Evolutionary conservation across 2,329 filamentous ascomycete genomes (phyloP).

Genomic region (Alternaria brassicae): DNA sequence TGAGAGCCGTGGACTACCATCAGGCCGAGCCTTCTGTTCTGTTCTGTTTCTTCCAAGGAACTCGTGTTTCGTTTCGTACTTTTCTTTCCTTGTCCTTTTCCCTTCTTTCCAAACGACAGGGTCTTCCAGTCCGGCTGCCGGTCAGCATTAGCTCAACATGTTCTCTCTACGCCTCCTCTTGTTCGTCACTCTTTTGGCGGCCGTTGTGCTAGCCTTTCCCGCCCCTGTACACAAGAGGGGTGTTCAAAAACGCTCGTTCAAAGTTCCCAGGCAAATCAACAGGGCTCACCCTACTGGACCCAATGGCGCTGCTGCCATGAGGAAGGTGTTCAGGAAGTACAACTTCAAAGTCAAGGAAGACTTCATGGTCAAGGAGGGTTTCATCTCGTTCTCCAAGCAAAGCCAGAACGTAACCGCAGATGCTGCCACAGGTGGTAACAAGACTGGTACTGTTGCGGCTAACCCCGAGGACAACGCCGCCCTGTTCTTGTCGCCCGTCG

Average conservation of each 20-base stretch:
- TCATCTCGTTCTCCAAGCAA: conserved; percentile 50
- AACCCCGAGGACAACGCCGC: conserved; percentile 70
- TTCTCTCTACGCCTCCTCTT: conserved; percentile 48
- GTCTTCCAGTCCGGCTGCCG: conserved; percentile 45
- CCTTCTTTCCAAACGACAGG: conserved; percentile 28
- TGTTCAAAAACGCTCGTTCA: conserved; percentile 66
- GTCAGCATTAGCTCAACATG: conserved; percentile 49
- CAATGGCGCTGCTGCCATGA: conserved; percentile 68
- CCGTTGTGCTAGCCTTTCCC: conserved; percentile 58
- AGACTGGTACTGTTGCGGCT: conserved; percentile 67
- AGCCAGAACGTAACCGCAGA: conserved; percentile 33
- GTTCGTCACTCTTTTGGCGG: conserved; percentile 58
- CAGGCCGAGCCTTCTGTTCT: conserved; percentile 41
- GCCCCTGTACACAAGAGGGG: conserved; percentile 38
- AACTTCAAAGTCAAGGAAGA: conserved; percentile 50
- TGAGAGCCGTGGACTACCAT: conserved; percentile 33
- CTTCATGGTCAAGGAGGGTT: conserved; percentile 32
- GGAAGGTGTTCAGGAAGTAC: conserved; percentile 73
- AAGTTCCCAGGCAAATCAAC: conserved; percentile 65
- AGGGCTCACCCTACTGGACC: conserved; percentile 57
- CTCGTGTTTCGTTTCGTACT: conserved; percentile 30
- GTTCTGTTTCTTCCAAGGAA: conserved; percentile 30
- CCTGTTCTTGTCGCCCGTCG: conserved; percentile 73
- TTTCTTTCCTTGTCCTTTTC: conserved; percentile 25
- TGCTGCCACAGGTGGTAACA: conserved; percentile 34